These are phyloP conservation scores for Emmonsia crescens DNA, from an alignment of 2,329 filamentous ascomycete genomes.

Conservation along the genomic window DNA sequence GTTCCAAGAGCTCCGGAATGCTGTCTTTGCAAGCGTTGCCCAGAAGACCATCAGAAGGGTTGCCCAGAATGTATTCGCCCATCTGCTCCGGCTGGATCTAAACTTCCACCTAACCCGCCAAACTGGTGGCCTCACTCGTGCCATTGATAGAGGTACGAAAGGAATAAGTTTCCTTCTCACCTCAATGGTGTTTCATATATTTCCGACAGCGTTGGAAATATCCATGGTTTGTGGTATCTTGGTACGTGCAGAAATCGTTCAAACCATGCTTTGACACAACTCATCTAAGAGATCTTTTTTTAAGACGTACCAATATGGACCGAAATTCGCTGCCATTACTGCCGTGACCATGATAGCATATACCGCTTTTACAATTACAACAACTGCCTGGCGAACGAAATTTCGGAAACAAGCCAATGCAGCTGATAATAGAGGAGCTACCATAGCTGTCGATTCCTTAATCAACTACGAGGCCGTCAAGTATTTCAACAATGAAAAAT, in stretches of 20 bases:
- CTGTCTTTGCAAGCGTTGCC: constrained; percentile 90
- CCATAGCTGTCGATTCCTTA: constrained; percentile 87
- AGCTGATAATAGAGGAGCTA: constrained; percentile 90
- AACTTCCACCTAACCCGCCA: constrained; percentile 91
- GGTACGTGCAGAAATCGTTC: constrained; percentile 27
- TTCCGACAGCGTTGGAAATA: constrained; percentile 89
- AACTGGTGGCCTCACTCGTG: constrained; percentile 84
- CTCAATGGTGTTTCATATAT: constrained; percentile 96
- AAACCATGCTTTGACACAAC: not conserved
- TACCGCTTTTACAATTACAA: constrained; percentile 92
- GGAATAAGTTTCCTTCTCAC: constrained; percentile 95
- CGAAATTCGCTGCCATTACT: constrained; percentile 84
- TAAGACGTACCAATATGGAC: constrained; percentile 83
- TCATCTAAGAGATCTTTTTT: not conserved
- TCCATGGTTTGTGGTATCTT: constrained; percentile 91
- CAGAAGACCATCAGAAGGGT: constrained; percentile 93
- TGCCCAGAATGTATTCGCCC: constrained; percentile 83
- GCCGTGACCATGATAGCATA: constrained; percentile 85
- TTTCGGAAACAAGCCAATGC: constrained; percentile 92
- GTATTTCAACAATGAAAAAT: constrained; percentile 98
- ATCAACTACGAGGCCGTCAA: constrained; percentile 99
- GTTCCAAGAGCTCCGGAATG: constrained; percentile 90
- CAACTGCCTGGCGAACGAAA: constrained; percentile 93
- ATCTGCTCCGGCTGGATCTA: constrained; percentile 76
- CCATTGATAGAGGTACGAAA: constrained; percentile 94